Base-by-base conservation (phyloP, 371 early-diverging fungal genomes). In the Cokeromyces recurvatus region DNA sequence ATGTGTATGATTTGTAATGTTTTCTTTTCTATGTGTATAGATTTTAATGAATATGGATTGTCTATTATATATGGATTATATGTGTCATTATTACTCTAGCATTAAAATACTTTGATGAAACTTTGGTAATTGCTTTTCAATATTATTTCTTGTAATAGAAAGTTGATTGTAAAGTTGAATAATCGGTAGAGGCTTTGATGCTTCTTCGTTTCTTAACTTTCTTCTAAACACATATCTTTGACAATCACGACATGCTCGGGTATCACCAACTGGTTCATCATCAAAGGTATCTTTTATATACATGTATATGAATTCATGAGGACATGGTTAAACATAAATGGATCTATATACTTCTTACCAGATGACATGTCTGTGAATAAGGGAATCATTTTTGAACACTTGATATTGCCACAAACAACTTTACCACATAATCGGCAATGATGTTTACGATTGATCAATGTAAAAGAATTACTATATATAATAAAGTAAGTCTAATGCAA, bases 351-450 rank as follows among this genome's bases (percentile, higher is more conserved):
- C 7, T 3, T 14, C 58, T 38, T 73, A 81, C 81, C 77, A 39
- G 71, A 68, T 2, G 73, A 59, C 74, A 81, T 79, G 57, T 68
- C 65, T 43, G 73, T 32, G 45, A 69, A 78, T 11, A 86, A 49
- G 2, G 79, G 73, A 24, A 73, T 68, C 70, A 71, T 77, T 25
- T 67, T 68, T 3, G 87, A 85, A 54, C 89, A 89, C 25, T 40
- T 46, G 11, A 55, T 22, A 24, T 77, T 71, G 10, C 78, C 85
- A 57, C 90, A 89, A 5, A 89, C 73, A 4, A 87, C 77, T 12
- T 81, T 73, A 4, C 91, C 91, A 48, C 91, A 90, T 9, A 89
- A 50, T 6, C 91, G 78, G 55, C 91, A 90, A 53, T 90, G 91
- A 42, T 90, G 91, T 22, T 84, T 81, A 20, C 89, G 81, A 45